A percentile compares a stretch with the other conserved stretches of the same genome.
Conservation (phyloP, 2,329 filamentous ascomycete genomes). For the Berkeleyomyces basicola region DNA sequence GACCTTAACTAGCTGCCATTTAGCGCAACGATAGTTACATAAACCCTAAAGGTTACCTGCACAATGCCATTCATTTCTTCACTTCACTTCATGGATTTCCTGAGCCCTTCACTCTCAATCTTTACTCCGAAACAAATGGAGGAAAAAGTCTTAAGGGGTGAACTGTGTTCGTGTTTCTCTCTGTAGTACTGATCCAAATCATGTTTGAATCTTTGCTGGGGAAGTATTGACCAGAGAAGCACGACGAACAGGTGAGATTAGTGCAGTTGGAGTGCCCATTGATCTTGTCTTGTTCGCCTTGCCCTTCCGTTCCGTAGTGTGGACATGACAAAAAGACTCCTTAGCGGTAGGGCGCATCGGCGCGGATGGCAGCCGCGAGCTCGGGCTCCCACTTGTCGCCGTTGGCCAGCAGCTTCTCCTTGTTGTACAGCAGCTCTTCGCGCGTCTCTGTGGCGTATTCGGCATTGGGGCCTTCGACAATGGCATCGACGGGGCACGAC, state of each 20-base stretch:
- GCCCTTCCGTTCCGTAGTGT: neutral
- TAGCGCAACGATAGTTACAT: too few species aligned
- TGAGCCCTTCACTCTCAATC: too few species aligned
- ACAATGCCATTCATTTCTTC: too few species aligned
- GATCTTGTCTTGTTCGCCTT: neutral
- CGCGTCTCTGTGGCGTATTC: constrained; percentile 52
- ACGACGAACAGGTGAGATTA: neutral
- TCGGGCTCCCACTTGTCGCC: constrained; percentile 98
- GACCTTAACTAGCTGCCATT: too few species aligned
- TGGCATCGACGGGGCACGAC: constrained; percentile 95
- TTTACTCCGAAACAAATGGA: neutral
- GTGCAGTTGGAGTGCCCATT: neutral
- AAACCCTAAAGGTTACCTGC: too few species aligned
- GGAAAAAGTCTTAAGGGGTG: too few species aligned
- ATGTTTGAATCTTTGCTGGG: neutral
- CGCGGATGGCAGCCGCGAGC: constrained; percentile 76
- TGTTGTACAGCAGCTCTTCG: constrained; percentile 95
- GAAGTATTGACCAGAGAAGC: neutral
- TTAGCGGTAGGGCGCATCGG: constrained; percentile 83
- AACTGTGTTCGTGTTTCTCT: neutral
- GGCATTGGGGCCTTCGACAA: constrained; percentile 46
- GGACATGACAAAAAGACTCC: constrained; percentile 8
- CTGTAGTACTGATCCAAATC: neutral
- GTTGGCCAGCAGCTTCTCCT: constrained; percentile 79
- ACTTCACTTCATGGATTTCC: too few species aligned